Evolutionary conservation across 306 rosid species (phyloP), one percentile per base, ranked within the genome.

Genomic region (Nissolia schottii): DNA sequence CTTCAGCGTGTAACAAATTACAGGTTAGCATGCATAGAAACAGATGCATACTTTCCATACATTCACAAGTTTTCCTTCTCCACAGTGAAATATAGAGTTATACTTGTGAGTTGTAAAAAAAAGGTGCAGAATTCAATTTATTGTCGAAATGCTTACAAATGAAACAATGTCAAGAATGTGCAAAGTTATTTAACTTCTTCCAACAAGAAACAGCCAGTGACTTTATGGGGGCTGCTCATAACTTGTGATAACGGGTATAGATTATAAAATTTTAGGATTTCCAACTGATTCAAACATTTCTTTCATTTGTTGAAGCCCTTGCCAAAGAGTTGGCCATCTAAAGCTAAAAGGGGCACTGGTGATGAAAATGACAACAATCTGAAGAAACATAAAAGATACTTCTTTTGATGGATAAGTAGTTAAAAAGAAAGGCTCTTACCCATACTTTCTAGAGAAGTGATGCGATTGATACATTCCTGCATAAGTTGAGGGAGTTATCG

Each of bases 391-490:
- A 35, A 59, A 59, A 50, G 22, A 48, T 57, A 35, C 14, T 48
- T 60, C 35, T 45, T 77, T 27, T 48, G 20, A 50, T 56, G 13
- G 40, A 40, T 48, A 69, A 59, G 18, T 31, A 7, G 37, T 19
- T 29, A 67, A 57, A 65, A 55, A 27, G 29, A 35, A 15, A 34
- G 67, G 43, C 25, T 51, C 89, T 77, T 82, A 94, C 98, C 96
- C 79, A 94, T 75, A 38, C 88, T 81, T 77, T 94, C 98, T 80
- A 94, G 75, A 55, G 89, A 80, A 77, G 84, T 71, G 58, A 94
- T 94, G 72, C 98, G 96, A 78, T 94, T 87, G 84, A 91, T 91
- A 74, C 97, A 89, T 86, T 94, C 98, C 98, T 91, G 92, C 82
- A 80, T 64, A 41, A 70, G 64, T 22, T 63, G 51, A 38, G 14